Base-by-base conservation (phyloP, 2,329 filamentous ascomycete genomes). In the Teratosphaeria viscida region DNA sequence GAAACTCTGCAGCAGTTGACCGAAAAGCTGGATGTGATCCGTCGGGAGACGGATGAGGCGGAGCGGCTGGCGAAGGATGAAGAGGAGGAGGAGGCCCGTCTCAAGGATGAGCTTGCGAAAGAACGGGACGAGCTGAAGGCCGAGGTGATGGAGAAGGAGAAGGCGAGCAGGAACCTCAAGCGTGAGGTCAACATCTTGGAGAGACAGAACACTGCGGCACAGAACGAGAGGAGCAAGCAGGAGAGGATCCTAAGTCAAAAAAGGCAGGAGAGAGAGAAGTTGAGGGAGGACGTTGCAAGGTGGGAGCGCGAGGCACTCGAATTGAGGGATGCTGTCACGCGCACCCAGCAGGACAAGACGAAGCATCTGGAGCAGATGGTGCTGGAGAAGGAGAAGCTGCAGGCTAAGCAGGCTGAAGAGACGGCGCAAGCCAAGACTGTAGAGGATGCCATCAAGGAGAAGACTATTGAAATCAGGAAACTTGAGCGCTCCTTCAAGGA, bases 91-190 rank as follows among this genome's bases (percentile, higher is more conserved):
- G 80, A 79, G 59, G 67, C 74, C 55, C 70, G 70, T 1, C 70
- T 73, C 34, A 79, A 78, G 61, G 72, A 72, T 1, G 72, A 76
- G 11, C 65, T 96, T 35, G 84, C 86, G 58, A 85, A 85, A 60
- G 90, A 95, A 67, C 87, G 90, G 61, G 89, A 95, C 65, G 82
- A 87, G 56, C 85, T 96, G 71, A 86, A 83, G 67, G 86, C 87
- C 62, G 81, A 86, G 23, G 79, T 94, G 58, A 94, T 89, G 71
- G 90, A 95, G 69, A 96, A 95, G 72, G 92, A 97, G 64, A 90
- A 95, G 68, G 88, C 86, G 56, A 96, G 90, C 55, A 86, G 89
- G 53, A 90, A 91, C 69, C 76, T 96, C 58, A 90, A 88, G 68
- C 87, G 87, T 63, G 87, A 92, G 70, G 86, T 95, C 57, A 86